Conservation (phyloP, 1,284 basidiomycete genomes). For the Kwoniella shivajii region DNA sequence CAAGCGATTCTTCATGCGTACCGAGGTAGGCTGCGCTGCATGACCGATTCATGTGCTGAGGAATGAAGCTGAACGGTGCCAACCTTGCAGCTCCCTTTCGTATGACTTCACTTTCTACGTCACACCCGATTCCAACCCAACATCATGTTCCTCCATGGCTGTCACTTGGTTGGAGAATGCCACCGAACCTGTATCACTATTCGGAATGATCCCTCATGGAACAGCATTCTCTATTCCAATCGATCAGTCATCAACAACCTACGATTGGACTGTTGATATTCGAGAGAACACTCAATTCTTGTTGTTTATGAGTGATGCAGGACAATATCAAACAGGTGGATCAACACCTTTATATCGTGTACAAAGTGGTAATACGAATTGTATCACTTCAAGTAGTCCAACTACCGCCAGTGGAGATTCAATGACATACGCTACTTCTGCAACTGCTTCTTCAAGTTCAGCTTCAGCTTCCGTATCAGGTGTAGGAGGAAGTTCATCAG, state of each 20-base stretch:
- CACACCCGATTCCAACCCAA: conserved; percentile 30
- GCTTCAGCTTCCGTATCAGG: conserved; percentile 19
- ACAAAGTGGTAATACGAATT: conserved; percentile 21
- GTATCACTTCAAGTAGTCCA: conserved; percentile 34
- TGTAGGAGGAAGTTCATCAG: conserved; percentile 27
- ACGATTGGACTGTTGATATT: conserved; percentile 45
- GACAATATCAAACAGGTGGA: conserved; percentile 42
- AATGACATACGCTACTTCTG: conserved; percentile 10
- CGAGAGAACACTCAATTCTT: conserved; percentile 36
- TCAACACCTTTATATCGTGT: conserved; percentile 36
- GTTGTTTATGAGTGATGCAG: conserved; percentile 45
- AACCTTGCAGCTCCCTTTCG: conserved; percentile 16
- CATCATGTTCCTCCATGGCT: conserved; percentile 34
- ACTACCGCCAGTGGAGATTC: conserved; percentile 17
- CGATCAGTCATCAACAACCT: conserved; percentile 20
- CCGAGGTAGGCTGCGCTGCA: conserved; percentile 24
- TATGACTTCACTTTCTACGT: conserved; percentile 45
- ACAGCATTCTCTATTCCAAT: conserved; percentile 41
- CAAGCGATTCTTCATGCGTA: conserved; percentile 35
- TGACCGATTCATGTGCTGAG: too few relatives aligned
- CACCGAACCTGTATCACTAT: conserved; percentile 34
- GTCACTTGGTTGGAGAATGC: conserved; percentile 41
- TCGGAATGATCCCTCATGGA: conserved; percentile 45
- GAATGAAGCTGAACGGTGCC: too few relatives aligned
- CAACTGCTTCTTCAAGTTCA: not conserved